A percentile compares a stretch with the other conserved stretches of the same genome.
Conservation (phyloP, 2,329 filamentous ascomycete species). For the Aspergillus sergii region DNA sequence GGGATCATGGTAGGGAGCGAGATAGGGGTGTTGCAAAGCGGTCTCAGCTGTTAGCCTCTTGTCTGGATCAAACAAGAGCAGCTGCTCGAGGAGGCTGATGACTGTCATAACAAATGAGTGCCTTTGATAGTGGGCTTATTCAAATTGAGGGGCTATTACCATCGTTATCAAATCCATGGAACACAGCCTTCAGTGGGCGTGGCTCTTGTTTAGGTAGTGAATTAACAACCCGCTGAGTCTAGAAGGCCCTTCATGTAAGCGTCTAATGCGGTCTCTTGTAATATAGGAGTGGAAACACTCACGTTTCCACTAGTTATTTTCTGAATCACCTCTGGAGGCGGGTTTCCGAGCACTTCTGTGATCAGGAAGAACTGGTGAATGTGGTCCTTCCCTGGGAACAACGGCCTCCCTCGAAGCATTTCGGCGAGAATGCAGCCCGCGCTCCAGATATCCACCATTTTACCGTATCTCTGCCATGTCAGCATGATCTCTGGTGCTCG, state of each 20-base stretch:
- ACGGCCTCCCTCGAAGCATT: constrained; percentile 96
- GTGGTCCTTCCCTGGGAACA: constrained; percentile 98
- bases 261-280: no score
- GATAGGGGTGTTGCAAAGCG: constrained; percentile 86
- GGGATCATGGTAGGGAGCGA: constrained; percentile 94
- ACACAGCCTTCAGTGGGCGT: constrained; percentile 81
- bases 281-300: constrained; percentile 37
- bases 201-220: constrained; percentile 91
- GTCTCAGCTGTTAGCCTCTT: constrained; percentile 86
- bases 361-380: constrained; percentile 99
- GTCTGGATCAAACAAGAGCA: constrained; percentile 98
- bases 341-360: constrained; percentile 91
- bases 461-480: constrained; percentile 99
- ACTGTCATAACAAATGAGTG: constrained; percentile 53
- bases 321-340: constrained; percentile 96
- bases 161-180: constrained; percentile 85
- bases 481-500: constrained; percentile 99
- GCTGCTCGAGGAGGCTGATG: constrained; percentile 88
- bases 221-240: constrained; percentile 96
- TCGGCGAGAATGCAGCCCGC: constrained; percentile 99
- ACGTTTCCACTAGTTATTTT: constrained; percentile 98
- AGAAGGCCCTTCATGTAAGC: neutral
- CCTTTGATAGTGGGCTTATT: neutral
- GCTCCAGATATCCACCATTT: constrained; percentile 99
- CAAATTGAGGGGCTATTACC: constrained; percentile 53